Conservation (phyloP, 257 asterid species). For the Parsonsia alboflavescens region DNA sequence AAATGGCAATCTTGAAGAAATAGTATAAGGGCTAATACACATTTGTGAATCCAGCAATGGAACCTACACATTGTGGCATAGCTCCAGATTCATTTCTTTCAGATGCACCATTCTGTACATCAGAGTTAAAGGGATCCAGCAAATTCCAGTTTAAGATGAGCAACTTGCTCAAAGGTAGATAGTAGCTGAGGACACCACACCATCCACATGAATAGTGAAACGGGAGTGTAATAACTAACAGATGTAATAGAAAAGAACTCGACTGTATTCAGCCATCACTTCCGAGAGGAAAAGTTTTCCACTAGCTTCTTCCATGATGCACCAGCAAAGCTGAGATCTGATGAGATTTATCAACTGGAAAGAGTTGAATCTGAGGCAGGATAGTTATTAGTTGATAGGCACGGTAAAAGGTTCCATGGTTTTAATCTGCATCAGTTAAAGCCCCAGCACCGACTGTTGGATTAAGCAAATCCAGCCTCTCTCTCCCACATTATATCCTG, state of each 20-base stretch:
- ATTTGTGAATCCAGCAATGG: not conserved
- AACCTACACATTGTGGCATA: not conserved
- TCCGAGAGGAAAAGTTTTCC: not conserved
- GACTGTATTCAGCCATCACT: not conserved
- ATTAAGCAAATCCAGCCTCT: conserved; percentile 48
- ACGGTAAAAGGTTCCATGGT: too few relatives aligned
- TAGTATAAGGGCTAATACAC: not conserved
- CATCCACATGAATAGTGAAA: not conserved
- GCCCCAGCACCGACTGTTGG: too few relatives aligned
- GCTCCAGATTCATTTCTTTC: not conserved
- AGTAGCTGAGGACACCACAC: not conserved
- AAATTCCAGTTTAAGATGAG: not conserved
- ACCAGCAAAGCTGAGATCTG: not conserved
- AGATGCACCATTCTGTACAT: not conserved
- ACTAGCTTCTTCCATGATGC: not conserved
- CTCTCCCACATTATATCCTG: conserved; percentile 90
- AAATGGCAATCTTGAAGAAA: not conserved
- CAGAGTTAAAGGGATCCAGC: not conserved
- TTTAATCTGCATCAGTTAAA: not conserved
- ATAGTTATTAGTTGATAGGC: too few relatives aligned
- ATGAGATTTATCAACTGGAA: not conserved
- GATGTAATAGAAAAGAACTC: not conserved
- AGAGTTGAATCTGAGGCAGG: too few relatives aligned
- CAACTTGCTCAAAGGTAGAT: not conserved
- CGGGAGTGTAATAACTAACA: not conserved